Base-by-base conservation (phyloP, 805 yeast species). In the Saccharomycopsis amapae region DNA sequence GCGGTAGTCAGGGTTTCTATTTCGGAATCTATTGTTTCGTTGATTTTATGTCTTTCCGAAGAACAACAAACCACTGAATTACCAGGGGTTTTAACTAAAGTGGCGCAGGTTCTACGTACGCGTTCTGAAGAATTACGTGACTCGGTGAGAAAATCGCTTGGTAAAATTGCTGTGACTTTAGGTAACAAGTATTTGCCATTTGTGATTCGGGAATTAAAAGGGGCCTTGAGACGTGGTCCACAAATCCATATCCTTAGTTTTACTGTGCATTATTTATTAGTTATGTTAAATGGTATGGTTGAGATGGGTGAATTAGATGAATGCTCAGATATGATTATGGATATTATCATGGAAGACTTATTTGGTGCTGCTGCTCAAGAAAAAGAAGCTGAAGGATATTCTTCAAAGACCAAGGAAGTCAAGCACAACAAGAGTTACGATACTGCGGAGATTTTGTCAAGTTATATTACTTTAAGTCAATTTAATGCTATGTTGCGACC, bases 291-390 rank as follows among this genome's bases (percentile, higher is more conserved):
- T 4, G 68, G 62, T 3, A 33, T 31, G 1, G 62, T 85, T 36
- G 48, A 58, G 0, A 83, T 76, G 53, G 94, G 95, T 5, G 95
- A 85, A 49, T 65, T 90, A 36, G 93, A 88, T 60, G 80, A 76
- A 12, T 70, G 78, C 9, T 75, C 81, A 3, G 65, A 66, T 2
- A 55, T 81, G 45, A 64, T 89, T 10, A 79, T 81, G 54, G 79
- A 76, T 19, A 68, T 87, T 13, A 71, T 89, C 19, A 90, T 90
- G 96, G 95, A 88, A 58, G 96, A 90, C 58, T 74, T 79, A 3
- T 89, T 93, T 62, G 98, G 98, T 20, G 75, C 81, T 7, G 85
- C 95, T 3, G 95, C 96, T 30, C 83, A 82, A 58, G 97, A 93
- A 58, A 90, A 93, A 60, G 97, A 93, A 53, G 89, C 93, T 4